phyloP scores from a whole-genome alignment of 106 monocot species.

The Agapanthus africanus region DNA sequence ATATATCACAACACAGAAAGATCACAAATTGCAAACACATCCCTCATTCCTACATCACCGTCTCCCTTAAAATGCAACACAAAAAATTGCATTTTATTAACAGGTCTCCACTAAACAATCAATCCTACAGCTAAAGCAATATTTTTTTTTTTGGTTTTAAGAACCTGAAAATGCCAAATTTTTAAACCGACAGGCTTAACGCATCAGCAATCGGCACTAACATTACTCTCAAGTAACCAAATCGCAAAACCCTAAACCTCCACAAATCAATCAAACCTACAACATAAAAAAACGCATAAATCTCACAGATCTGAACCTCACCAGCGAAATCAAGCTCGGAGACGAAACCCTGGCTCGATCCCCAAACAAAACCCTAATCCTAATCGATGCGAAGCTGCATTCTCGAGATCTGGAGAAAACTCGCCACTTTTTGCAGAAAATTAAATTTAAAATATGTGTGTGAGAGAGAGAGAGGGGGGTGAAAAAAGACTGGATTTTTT shows the following conservation, averaged over 20 bases:
- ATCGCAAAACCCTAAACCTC: not conserved
- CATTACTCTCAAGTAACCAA: not conserved
- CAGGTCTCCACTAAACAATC: not conserved
- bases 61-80: not conserved
- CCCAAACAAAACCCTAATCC: too few species aligned
- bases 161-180: not conserved
- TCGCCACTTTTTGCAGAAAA: too few species aligned
- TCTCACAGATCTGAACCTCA: conserved; percentile 11
- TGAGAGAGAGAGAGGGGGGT: too few species aligned
- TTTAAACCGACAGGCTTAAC: not conserved
- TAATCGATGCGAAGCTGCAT: too few species aligned
- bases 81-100: not conserved
- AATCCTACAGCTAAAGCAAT: not conserved
- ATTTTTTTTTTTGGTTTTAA: not conserved
- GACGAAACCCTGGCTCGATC: conserved; percentile 24
- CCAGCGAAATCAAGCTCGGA: conserved; percentile 5
- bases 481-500: too few species aligned
- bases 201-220: not conserved
- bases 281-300: not conserved
- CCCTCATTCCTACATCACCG: not conserved
- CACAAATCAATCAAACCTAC: not conserved
- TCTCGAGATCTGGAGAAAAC: too few species aligned
- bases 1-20: not conserved
- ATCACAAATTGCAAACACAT: not conserved
- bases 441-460: too few species aligned